phyloP scores from a whole-genome alignment of 768 basidiomycete species.

The Sarcodon aspratus region DNA sequence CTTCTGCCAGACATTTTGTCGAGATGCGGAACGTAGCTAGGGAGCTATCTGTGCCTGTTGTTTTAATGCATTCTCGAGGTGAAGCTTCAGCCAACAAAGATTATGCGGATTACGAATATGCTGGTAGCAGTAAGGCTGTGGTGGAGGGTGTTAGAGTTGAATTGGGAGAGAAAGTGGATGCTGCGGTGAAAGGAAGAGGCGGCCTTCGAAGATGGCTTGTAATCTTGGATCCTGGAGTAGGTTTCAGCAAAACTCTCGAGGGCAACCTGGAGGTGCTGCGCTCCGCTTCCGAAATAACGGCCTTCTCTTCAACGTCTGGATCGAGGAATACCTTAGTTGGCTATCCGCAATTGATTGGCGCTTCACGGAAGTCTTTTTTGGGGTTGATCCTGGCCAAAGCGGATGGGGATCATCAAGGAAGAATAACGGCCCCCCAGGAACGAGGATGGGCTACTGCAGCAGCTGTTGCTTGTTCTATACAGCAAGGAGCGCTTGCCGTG shows the following conservation, averaged over 20 bases:
- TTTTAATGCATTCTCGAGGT: conserved; percentile 92
- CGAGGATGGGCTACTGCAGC: conserved; percentile 73
- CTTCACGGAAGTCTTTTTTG: conserved; percentile 79
- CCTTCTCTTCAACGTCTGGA: conserved; percentile 17
- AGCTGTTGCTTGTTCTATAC: conserved; percentile 60
- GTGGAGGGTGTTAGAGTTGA: conserved; percentile 61
- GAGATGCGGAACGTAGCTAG: conserved; percentile 61
- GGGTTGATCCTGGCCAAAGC: conserved; percentile 47
- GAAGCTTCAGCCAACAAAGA: conserved; percentile 70
- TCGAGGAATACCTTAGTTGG: conserved; percentile 40
- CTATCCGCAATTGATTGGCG: conserved; percentile 61
- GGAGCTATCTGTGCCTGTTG: conserved; percentile 59
- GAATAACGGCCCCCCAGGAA: conserved; percentile 50
- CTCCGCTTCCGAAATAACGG: conserved; percentile 32
- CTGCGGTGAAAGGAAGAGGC: conserved; percentile 50
- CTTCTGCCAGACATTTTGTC: conserved; percentile 27
- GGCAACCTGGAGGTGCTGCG: conserved; percentile 66
- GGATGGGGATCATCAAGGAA: conserved; percentile 31
- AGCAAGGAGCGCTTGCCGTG: conserved; percentile 61
- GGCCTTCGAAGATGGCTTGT: conserved; percentile 84
- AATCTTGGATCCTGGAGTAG: conserved; percentile 85
- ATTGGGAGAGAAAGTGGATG: conserved; percentile 55
- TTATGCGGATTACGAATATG: conserved; percentile 35
- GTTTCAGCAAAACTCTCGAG: conserved; percentile 80
- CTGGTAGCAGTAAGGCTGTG: conserved; percentile 30